Base-by-base conservation (phyloP, 2,329 filamentous ascomycete species). In the Hymenotorrendiella dingleyae region DNA sequence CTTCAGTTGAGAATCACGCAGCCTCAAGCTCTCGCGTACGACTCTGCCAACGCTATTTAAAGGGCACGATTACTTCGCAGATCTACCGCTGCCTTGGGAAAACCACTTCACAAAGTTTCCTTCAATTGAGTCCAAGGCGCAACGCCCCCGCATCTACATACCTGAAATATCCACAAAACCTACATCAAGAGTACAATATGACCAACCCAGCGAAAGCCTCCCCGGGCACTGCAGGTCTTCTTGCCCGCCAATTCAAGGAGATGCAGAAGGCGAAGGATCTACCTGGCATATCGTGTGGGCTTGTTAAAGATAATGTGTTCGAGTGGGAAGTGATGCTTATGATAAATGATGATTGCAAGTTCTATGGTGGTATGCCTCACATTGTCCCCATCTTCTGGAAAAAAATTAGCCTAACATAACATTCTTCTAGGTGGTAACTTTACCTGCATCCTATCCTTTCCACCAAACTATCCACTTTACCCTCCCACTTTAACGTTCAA, bases 251-350 rank as follows among this genome's bases (percentile, higher is more conserved):
- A 68, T 79, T 97, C 53, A 94, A 94, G 70, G 83, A 94, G 63
- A 97, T 98, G 80, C 87, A 94, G 67, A 80, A 76, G 19, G 83
- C 87, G 63, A 91, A 89, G 62, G 89, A 95, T 65, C 84, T 97
- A 35, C 88, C 88, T 0, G 93, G 91, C 40, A 95, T 97, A 60
- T 96, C 89, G 49, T 94, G 88, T 58, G 93, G 93, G 0, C 71
- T 98, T 32, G 81, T 90, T 40, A 81, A 83, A 58, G 86, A 85
- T 64, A 94, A 94, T 62, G 81, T 97, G 8, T 96, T 96, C 54
- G 86, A 94, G 70, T 98, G 93, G 93, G 90, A 97, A 66, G 89
- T 97, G 16, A 95, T 96, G 86, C 79, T 98, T 48, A 97, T 98
- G 91, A 91, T 97, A 53, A 88, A 80, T 49, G 90, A 96, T 57